A percentile compares a stretch with the other conserved stretches of the same genome.
phyloP scores from a whole-genome alignment of 2,329 filamentous ascomycete species.

The Lanzia echinophila region DNA sequence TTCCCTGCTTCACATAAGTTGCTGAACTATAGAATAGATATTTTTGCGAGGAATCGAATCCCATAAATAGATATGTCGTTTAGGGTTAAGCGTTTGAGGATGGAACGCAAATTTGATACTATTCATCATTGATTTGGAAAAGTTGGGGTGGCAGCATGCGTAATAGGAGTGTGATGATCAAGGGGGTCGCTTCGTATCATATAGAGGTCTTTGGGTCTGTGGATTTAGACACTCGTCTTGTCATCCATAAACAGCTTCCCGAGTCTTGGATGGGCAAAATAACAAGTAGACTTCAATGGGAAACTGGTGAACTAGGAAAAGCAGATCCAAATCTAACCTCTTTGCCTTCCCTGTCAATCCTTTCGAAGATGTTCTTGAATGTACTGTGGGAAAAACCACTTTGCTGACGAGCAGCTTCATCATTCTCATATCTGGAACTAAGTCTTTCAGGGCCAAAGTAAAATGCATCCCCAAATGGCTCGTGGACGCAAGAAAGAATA shows the following conservation, averaged over 20 bases:
- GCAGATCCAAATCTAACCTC: conserved; percentile 39
- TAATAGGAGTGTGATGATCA: no score
- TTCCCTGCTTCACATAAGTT: conserved; percentile 33
- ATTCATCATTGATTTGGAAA: background rate
- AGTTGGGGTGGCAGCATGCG: background rate
- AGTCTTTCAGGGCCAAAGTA: conserved; percentile 92
- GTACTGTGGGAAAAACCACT: conserved; percentile 66
- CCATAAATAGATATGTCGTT: background rate
- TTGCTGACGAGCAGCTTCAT: conserved; percentile 47
- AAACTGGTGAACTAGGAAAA: conserved; percentile 1
- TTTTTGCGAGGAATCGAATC: background rate
- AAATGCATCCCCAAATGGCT: conserved; percentile 94
- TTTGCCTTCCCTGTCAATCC: conserved; percentile 63
- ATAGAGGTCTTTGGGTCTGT: background rate
- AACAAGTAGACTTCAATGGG: background rate
- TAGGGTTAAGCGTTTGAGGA: background rate
- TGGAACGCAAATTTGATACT: background rate
- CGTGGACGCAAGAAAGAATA: conserved; percentile 76
- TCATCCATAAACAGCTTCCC: background rate
- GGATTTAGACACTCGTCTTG: conserved; percentile 2
- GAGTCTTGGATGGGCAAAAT: background rate
- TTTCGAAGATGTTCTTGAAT: conserved; percentile 70
- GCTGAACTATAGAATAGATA: background rate
- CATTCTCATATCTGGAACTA: conserved; percentile 68
- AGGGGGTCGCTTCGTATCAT: background rate